Evolutionary conservation across 345 rosid species (phyloP).

Genomic region (Gossypium mustelinum): DNA sequence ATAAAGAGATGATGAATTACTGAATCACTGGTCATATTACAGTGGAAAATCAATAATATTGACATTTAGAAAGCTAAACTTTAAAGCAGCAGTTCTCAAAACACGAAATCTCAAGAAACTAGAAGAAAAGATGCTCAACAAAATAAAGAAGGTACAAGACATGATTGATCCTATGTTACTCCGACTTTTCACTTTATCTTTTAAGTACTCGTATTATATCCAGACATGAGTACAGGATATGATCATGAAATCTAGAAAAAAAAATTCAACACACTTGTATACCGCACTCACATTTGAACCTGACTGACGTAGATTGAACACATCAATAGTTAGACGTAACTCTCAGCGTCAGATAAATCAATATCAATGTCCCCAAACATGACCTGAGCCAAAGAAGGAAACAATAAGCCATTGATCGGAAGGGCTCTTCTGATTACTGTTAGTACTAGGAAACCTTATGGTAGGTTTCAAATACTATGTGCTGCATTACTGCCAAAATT

Average conservation of each 20-base stretch:
- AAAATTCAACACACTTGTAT: background rate
- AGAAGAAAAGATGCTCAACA: background rate
- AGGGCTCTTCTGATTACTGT: background rate
- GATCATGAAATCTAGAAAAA: background rate
- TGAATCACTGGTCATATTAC: background rate
- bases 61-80: background rate
- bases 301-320: constrained; percentile 17
- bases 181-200: no score
- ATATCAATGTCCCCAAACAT: constrained; percentile 75
- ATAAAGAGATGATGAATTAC: background rate
- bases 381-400: constrained; percentile 52
- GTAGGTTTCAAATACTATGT: background rate
- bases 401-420: background rate
- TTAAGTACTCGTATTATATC: no score
- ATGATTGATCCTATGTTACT: constrained; percentile 13
- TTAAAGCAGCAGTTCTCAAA: background rate
- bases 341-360: constrained; percentile 80
- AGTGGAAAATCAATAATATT: background rate
- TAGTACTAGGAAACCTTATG: background rate
- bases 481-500: no score
- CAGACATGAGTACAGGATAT: no score
- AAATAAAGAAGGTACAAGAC: constrained; percentile 24
- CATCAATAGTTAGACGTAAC: constrained; percentile 53
- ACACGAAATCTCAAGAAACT: background rate
- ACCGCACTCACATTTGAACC: background rate